Conservation (phyloP, 1,284 basidiomycete genomes). For the Trichosporon inkin region DNA sequence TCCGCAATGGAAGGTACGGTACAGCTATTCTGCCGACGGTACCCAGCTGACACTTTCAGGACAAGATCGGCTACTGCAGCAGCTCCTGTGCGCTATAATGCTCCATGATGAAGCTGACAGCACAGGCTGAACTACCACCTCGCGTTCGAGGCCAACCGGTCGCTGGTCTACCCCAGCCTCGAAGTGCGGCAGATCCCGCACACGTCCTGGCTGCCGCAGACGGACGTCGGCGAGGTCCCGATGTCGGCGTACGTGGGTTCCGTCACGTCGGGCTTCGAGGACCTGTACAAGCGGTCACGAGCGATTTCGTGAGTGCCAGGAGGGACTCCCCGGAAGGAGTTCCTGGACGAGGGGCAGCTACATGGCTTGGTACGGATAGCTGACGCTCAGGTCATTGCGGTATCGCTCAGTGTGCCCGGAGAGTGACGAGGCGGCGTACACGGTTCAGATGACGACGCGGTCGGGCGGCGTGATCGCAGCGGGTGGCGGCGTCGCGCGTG, state of each 20-base stretch:
- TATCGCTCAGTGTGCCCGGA: slow-evolving; percentile 29
- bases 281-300: slow-evolving; percentile 32
- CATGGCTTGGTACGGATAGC: not conserved
- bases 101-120: not conserved
- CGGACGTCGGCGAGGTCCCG: slow-evolving; percentile 25
- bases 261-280: slow-evolving; percentile 44
- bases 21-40: too few relatives aligned
- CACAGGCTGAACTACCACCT: slow-evolving; percentile 46
- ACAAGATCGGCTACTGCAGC: not conserved
- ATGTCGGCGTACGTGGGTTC: slow-evolving; percentile 42
- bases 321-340: not conserved
- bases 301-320: slow-evolving; percentile 43
- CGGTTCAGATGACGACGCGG: slow-evolving; percentile 23
- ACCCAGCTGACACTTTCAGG: not conserved
- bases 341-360: not conserved
- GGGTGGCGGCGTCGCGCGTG: slow-evolving; percentile 28
- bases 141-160: slow-evolving; percentile 40
- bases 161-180: slow-evolving; percentile 44
- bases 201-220: not conserved
- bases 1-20: not conserved
- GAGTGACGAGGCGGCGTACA: slow-evolving; percentile 26
- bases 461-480: slow-evolving; percentile 33
- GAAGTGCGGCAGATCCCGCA: slow-evolving; percentile 39
- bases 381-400: slow-evolving; percentile 25
- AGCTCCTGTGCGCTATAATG: not conserved